Percentiles rank a stretch among this genome's conserved stretches.
phyloP scores from a whole-genome alignment of 306 rosid species.

The Trichosanthes cucumerina region DNA sequence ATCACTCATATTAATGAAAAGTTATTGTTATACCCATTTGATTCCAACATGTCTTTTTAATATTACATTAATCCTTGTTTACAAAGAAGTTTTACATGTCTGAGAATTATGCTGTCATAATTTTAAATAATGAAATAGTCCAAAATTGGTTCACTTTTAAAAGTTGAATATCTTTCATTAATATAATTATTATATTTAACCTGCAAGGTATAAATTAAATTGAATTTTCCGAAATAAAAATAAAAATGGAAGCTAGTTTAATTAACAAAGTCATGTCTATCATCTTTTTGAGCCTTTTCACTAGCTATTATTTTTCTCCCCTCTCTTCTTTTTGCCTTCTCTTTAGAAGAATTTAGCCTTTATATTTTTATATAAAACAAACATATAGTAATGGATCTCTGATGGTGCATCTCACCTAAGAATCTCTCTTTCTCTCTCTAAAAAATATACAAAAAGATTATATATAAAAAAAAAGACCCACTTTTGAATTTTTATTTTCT shows the following conservation, averaged over 20 bases:
- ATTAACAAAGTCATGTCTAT: not conserved
- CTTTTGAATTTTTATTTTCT: not conserved
- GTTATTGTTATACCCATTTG: no score
- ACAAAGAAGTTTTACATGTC: not conserved
- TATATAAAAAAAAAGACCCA: not conserved
- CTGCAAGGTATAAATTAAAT: no score
- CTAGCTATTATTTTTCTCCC: not conserved
- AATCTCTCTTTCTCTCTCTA: not conserved
- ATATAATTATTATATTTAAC: no score
- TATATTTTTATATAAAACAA: not conserved
- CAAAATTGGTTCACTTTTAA: no score
- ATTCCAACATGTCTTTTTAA: no score
- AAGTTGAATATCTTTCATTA: no score
- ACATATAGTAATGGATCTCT: slow-evolving; percentile 5
- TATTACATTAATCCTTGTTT: not conserved
- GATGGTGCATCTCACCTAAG: slow-evolving; percentile 10
- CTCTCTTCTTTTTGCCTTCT: not conserved
- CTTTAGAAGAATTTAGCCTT: not conserved
- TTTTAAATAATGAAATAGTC: no score
- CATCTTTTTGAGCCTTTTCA: not conserved
- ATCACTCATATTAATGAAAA: no score
- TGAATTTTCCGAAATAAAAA: no score
- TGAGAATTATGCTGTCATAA: not conserved
- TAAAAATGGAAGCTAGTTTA: not conserved
- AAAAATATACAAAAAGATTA: not conserved